Evolutionary conservation across 78 protist genomes (phyloP), one percentile per base, ranked within the genome.

Genomic region (Emiliania huxleyi): DNA sequence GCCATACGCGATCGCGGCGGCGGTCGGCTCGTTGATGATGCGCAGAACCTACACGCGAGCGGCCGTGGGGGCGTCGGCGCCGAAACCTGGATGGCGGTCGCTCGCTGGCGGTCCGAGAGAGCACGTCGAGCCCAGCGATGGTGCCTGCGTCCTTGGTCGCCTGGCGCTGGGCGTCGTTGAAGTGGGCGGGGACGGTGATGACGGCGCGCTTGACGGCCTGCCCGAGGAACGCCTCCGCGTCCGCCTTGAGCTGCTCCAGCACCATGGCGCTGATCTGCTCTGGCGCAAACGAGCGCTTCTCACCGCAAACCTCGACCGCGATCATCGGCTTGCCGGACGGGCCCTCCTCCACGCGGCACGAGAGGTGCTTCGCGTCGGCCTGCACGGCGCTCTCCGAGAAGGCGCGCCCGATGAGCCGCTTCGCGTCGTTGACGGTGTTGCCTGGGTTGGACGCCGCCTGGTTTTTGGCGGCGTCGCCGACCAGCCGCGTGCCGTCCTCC

Each of bases 161-260:
- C 96, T 97, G 99, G 42, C 99, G 97, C 95, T 99, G 99, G 25
- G 98, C 91, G 95, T 99, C 99, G 97, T 98, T 99, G 96, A 99
- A 99, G 96, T 99, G 98, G 23, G 99, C 99, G 62, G 99, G 99
- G 42, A 97, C 99, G 0, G 99, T 99, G 91, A 99, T 69, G 40
- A 99, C 99, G 5, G 99, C 99, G 38, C 97, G 81, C 37, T 40
- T 77, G 71, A 98, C 97, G 4, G 92, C 19, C 33, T 77, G 55
- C 69, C 98, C 98, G 23, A 99, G 95, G 95, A 92, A 90, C 5
- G 43, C 89, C 93, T 93, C 93, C 26, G 99, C 99, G 3, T 98
- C 96, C 93, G 98, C 99, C 96, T 98, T 98, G 99, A 99, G 98
- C 95, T 99, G 97, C 19, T 2, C 43, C 25, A 99, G 96, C 25